Evolutionary conservation across 192 early-diverging fungal species (phyloP).

Genomic region (Rhizoclosmatium sp.): DNA sequence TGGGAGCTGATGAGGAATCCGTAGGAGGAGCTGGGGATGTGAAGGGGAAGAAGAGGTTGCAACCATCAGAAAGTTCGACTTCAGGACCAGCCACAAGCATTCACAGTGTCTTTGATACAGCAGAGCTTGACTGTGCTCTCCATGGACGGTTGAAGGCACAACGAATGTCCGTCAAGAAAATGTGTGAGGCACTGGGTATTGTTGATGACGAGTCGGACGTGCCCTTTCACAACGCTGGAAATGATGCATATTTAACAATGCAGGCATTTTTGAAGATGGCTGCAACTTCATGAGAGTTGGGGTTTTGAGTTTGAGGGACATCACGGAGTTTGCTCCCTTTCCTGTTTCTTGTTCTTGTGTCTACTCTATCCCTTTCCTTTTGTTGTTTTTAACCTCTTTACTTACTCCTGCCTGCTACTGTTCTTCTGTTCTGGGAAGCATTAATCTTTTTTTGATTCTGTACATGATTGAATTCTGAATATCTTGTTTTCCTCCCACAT

Average conservation of each 20-base stretch:
- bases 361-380: background rate
- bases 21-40: background rate
- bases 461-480: too few species aligned
- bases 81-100: background rate
- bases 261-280: conserved; percentile 37
- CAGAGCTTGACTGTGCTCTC: conserved; percentile 27
- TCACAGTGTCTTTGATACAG: conserved; percentile 25
- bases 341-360: background rate
- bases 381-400: background rate
- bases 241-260: conserved; percentile 37
- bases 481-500: background rate
- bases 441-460: background rate
- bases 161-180: conserved; percentile 24
- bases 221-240: conserved; percentile 35
- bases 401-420: background rate
- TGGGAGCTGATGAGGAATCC: background rate
- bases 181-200: conserved; percentile 20
- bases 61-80: background rate
- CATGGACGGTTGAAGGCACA: conserved; percentile 29
- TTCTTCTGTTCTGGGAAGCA: background rate
- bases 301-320: too few species aligned
- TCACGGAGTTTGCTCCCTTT: background rate
- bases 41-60: background rate
- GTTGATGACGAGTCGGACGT: conserved; percentile 29
- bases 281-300: background rate